These are phyloP conservation scores for Apiospora arundinis DNA, from an alignment of 2,329 filamentous ascomycete genomes.

Conservation along the genomic window DNA sequence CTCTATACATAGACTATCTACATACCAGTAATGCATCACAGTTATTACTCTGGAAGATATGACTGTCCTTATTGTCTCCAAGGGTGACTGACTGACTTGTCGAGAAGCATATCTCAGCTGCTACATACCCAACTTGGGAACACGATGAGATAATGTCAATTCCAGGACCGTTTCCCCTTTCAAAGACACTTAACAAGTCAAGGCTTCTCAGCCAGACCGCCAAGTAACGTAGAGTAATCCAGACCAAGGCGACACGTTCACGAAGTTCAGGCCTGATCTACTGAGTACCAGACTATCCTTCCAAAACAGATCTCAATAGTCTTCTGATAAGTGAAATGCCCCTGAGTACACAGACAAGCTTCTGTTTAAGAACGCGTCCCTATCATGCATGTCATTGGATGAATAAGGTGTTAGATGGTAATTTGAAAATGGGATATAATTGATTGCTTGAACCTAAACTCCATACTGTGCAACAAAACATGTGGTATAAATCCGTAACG, in stretches of 20 bases:
- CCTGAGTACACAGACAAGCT: not conserved
- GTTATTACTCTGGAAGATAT: not conserved
- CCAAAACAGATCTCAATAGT: too few relatives aligned
- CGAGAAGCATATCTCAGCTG: not conserved
- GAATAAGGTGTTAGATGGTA: not conserved
- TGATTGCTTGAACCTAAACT: constrained; percentile 20
- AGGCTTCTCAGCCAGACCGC: too few relatives aligned
- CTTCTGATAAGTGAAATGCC: too few relatives aligned
- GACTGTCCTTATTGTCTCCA: not conserved
- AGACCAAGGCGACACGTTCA: too few relatives aligned
- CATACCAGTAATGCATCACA: not conserved
- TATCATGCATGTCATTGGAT: not conserved
- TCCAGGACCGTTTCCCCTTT: too few relatives aligned
- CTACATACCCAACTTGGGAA: too few relatives aligned
- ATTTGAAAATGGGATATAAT: not conserved
- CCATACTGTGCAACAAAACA: constrained; percentile 19
- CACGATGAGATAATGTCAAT: too few relatives aligned
- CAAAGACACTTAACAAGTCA: too few relatives aligned
- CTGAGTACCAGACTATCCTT: too few relatives aligned
- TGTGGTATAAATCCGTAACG: constrained; percentile 15
- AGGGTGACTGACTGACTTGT: not conserved
- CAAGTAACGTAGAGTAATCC: too few relatives aligned
- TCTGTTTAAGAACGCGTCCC: not conserved
- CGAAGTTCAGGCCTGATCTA: not conserved
- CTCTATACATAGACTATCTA: not conserved